Conservation (phyloP, 768 basidiomycete genomes). For the Podaxis rugospora region DNA sequence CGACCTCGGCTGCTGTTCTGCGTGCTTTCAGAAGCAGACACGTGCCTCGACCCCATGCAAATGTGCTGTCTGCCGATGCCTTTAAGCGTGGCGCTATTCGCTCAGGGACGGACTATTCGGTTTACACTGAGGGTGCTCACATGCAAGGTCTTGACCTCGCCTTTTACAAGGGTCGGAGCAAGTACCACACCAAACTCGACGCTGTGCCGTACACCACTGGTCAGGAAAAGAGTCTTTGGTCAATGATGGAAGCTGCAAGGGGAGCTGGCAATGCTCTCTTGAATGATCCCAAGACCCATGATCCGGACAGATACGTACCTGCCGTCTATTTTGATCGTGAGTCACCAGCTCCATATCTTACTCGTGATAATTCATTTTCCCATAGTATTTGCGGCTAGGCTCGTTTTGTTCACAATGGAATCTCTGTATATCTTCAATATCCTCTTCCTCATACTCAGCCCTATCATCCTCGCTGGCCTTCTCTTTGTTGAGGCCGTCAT, state of each 20-base stretch:
- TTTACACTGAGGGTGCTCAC: constrained; percentile 45
- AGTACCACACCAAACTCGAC: constrained; percentile 76
- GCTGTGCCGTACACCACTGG: constrained; percentile 56
- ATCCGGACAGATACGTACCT: constrained; percentile 4
- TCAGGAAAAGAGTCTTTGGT: constrained; percentile 56
- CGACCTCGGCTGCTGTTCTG: constrained; percentile 55
- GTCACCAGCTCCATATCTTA: constrained; percentile 18
- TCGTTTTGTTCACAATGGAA: constrained; percentile 53
- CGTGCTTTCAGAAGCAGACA: constrained; percentile 41
- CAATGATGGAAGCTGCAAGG: constrained; percentile 67
- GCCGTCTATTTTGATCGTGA: constrained; percentile 72
- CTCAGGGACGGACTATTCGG: constrained; percentile 69
- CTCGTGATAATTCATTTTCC: background rate
- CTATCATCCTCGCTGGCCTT: constrained; percentile 46
- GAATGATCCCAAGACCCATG: constrained; percentile 22
- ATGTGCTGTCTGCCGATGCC: constrained; percentile 63
- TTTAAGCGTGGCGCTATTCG: constrained; percentile 63
- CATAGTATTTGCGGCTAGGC: constrained; percentile 52
- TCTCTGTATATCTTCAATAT: constrained; percentile 54
- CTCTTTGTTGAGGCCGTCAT: constrained; percentile 24
- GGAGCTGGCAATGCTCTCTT: constrained; percentile 54
- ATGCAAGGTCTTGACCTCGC: constrained; percentile 76
- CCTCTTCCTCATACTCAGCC: constrained; percentile 58
- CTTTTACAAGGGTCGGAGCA: constrained; percentile 70
- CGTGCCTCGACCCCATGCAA: constrained; percentile 69